Evolutionary conservation across 768 basidiomycete species (phyloP).

Genomic region (Hemileccinum impolitum): DNA sequence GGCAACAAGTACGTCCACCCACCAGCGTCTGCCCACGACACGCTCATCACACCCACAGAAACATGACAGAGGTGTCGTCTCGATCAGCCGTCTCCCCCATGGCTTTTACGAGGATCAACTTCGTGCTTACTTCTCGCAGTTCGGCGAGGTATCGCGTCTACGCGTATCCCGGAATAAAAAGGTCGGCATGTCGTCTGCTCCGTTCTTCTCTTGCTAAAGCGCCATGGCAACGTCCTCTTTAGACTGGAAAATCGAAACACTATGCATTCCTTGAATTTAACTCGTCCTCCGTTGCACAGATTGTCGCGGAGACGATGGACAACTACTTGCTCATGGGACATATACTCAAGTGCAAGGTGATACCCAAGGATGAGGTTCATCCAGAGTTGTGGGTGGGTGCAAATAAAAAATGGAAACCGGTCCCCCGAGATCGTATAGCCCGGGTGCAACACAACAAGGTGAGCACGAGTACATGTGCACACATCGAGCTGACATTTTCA

Average conservation of each 20-base stretch:
- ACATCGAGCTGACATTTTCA: constrained; percentile 5
- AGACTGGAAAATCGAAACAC: constrained; percentile 97
- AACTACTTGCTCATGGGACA: constrained; percentile 96
- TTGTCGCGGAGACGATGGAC: constrained; percentile 98
- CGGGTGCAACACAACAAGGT: constrained; percentile 84
- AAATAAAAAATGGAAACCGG: constrained; percentile 81
- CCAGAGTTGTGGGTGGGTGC: constrained; percentile 97
- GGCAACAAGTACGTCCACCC: constrained; percentile 55
- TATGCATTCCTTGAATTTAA: constrained; percentile 96
- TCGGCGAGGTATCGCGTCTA: constrained; percentile 84
- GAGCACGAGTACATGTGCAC: background rate
- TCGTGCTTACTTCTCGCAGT: constrained; percentile 90
- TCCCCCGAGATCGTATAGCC: constrained; percentile 71
- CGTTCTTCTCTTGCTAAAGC: background rate
- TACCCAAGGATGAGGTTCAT: constrained; percentile 88
- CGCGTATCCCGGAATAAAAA: constrained; percentile 93
- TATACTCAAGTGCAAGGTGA: constrained; percentile 84
- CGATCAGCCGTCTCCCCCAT: constrained; percentile 88
- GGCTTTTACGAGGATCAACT: constrained; percentile 98
- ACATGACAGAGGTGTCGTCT: constrained; percentile 79
- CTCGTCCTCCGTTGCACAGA: constrained; percentile 83
- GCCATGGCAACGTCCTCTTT: background rate
- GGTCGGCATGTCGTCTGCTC: constrained; percentile 40
- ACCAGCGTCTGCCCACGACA: background rate
- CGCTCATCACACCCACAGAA: constrained; percentile 29